Percentiles rank a stretch among this genome's conserved stretches.
Conservation (phyloP, 306 rosid species). For the Acmispon strigosus region DNA sequence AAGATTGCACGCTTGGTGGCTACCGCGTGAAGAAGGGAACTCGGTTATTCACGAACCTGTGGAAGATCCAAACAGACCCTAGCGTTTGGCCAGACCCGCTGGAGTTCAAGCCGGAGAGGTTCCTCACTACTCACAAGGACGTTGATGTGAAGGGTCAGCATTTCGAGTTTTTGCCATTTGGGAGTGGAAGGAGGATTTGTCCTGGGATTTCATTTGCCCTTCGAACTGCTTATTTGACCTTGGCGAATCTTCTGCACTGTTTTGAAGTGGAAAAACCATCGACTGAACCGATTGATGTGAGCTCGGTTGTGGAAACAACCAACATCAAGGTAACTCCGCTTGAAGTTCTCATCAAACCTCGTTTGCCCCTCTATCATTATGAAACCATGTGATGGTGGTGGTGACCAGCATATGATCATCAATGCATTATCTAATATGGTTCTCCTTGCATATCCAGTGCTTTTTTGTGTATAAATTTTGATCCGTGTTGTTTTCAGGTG, state of each 20-base stretch:
- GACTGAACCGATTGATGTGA: not conserved
- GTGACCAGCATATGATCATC: not conserved
- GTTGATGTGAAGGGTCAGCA: slow-evolving; percentile 2
- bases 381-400: not conserved
- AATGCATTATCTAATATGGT: no score
- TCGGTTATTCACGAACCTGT: not conserved
- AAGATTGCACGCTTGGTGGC: not conserved
- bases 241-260: slow-evolving; percentile 8
- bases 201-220: not conserved
- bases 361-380: not conserved
- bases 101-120: slow-evolving; percentile 17
- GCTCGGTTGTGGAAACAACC: not conserved
- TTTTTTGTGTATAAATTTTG: not conserved
- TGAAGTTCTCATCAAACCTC: slow-evolving; percentile 18
- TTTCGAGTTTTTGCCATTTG: no score
- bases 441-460: not conserved
- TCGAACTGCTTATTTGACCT: not conserved
- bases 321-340: slow-evolving; percentile 13
- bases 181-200: no score
- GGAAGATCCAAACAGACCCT: slow-evolving; percentile 24
- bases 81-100: slow-evolving; percentile 14
- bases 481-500: not conserved
- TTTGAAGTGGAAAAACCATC: not conserved
- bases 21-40: slow-evolving; percentile 14
- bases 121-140: slow-evolving; percentile 16